These are phyloP conservation scores for Bimuria novae-zelandiae DNA, from an alignment of 2,329 filamentous ascomycete species.

Conservation along the genomic window DNA sequence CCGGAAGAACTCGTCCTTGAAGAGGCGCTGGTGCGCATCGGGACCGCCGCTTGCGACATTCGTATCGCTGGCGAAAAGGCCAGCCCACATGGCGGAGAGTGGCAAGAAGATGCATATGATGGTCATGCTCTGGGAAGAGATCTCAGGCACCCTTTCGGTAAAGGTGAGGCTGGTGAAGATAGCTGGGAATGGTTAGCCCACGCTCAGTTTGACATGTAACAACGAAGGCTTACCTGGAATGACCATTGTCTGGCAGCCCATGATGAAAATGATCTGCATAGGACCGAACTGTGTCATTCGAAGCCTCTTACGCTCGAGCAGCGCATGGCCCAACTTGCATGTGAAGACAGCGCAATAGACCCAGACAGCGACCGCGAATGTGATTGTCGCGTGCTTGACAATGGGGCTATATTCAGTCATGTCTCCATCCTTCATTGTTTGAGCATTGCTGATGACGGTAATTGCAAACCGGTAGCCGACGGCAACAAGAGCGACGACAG, in stretches of 20 bases:
- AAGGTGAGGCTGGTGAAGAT: conserved; percentile 65
- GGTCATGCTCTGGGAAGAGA: conserved; percentile 61
- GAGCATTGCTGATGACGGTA: conserved; percentile 53
- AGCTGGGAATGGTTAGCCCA: conserved; percentile 50
- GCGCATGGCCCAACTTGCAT: conserved; percentile 63
- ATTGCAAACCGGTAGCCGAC: conserved; percentile 60
- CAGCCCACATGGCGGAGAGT: conserved; percentile 69
- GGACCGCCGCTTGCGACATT: conserved; percentile 23
- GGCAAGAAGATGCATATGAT: conserved; percentile 67
- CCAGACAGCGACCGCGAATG: conserved; percentile 61
- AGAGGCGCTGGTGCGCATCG: conserved; percentile 33
- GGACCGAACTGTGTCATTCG: conserved; percentile 65
- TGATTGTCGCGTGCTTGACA: conserved; percentile 52
- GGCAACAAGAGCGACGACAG: conserved; percentile 55
- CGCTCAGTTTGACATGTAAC: conserved; percentile 2
- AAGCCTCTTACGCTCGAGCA: conserved; percentile 59
- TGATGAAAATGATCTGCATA: conserved; percentile 70
- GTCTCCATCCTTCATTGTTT: conserved; percentile 42
- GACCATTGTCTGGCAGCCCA: conserved; percentile 69
- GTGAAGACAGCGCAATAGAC: conserved; percentile 67
- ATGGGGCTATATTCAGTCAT: conserved; percentile 30
- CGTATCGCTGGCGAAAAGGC: conserved; percentile 33
- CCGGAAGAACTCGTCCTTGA: conserved; percentile 29
- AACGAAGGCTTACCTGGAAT: conserved; percentile 58
- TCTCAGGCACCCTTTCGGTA: conserved; percentile 54